phyloP scores from a whole-genome alignment of 2,329 filamentous ascomycete genomes.

The Claviceps maximensis region DNA sequence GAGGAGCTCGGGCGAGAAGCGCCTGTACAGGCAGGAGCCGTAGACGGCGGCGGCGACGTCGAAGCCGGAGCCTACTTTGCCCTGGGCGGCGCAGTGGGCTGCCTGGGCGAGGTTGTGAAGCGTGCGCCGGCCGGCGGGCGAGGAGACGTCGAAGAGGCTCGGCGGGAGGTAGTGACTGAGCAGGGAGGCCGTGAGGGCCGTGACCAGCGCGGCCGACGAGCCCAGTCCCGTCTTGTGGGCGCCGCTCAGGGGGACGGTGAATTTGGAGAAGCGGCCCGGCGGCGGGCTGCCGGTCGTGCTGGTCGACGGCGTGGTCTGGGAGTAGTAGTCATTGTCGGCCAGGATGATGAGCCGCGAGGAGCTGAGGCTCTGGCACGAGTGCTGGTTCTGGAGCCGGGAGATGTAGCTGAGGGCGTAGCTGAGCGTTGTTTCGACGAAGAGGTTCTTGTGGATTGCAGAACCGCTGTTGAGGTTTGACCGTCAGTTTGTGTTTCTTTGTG shows the following conservation, averaged over 20 bases:
- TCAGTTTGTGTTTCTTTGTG: not conserved
- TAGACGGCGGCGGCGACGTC: constrained; percentile 90
- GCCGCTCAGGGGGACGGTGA: constrained; percentile 58
- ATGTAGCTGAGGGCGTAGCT: constrained; percentile 80
- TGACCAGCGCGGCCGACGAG: constrained; percentile 88
- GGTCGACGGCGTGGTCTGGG: constrained; percentile 31
- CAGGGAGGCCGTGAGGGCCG: constrained; percentile 65
- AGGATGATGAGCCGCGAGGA: constrained; percentile 72
- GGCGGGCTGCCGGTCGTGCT: not conserved
- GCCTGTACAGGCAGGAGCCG: constrained; percentile 77
- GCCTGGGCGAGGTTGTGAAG: constrained; percentile 92
- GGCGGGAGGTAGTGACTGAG: constrained; percentile 60
- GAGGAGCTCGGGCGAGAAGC: constrained; percentile 77
- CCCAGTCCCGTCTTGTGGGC: constrained; percentile 95
- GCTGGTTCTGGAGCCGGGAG: constrained; percentile 26
- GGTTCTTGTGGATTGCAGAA: constrained; percentile 43
- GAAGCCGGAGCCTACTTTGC: constrained; percentile 91
- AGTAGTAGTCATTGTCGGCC: constrained; percentile 96
- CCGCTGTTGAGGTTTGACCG: constrained; percentile 22
- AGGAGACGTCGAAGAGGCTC: constrained; percentile 41
- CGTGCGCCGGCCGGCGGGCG: constrained; percentile 39
- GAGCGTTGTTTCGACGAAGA: constrained; percentile 86
- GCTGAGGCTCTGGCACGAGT: constrained; percentile 38
- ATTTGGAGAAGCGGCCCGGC: constrained; percentile 54
- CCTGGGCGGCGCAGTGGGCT: constrained; percentile 88